Evolutionary conservation across 2,329 filamentous ascomycete species (phyloP).

Genomic region (Xylaria sp.): DNA sequence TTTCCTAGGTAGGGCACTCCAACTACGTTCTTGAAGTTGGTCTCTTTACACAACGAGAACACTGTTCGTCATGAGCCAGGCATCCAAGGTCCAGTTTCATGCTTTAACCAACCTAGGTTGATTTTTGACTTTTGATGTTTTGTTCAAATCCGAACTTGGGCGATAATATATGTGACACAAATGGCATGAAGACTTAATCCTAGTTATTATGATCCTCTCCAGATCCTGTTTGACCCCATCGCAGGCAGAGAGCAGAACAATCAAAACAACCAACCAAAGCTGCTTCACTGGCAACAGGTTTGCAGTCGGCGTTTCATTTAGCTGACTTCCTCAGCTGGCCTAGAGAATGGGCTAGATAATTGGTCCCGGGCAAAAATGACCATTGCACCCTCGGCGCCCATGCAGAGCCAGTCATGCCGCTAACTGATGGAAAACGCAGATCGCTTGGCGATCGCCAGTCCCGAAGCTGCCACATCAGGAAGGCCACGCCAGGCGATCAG

Average conservation of each 20-base stretch:
- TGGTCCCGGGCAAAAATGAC: conserved; percentile 19
- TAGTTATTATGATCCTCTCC: conserved; percentile 13
- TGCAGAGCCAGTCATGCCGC: conserved; percentile 22
- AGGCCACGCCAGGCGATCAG: conserved; percentile 24
- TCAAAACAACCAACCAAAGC: conserved; percentile 17
- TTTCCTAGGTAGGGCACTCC: background rate
- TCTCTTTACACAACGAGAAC: too few species aligned
- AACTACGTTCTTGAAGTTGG: background rate
- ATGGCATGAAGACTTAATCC: conserved; percentile 11
- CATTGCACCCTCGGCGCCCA: background rate
- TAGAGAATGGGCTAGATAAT: conserved; percentile 14
- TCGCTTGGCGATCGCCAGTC: conserved; percentile 26
- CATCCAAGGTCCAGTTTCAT: too few species aligned
- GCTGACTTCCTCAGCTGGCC: background rate
- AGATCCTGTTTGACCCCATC: background rate
- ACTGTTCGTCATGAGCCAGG: too few species aligned
- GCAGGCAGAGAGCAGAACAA: background rate
- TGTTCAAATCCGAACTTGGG: too few species aligned
- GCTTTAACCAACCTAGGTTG: too few species aligned
- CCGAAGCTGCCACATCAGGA: conserved; percentile 29
- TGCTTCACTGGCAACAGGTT: background rate
- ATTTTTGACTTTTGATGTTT: too few species aligned
- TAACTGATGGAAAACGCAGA: conserved; percentile 22
- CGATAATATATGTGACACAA: background rate
- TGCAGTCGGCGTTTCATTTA: conserved; percentile 18